These are phyloP conservation scores for Cryptosporidium parvum DNA, from an alignment of 169 alveolate genomes.

Conservation along the genomic window DNA sequence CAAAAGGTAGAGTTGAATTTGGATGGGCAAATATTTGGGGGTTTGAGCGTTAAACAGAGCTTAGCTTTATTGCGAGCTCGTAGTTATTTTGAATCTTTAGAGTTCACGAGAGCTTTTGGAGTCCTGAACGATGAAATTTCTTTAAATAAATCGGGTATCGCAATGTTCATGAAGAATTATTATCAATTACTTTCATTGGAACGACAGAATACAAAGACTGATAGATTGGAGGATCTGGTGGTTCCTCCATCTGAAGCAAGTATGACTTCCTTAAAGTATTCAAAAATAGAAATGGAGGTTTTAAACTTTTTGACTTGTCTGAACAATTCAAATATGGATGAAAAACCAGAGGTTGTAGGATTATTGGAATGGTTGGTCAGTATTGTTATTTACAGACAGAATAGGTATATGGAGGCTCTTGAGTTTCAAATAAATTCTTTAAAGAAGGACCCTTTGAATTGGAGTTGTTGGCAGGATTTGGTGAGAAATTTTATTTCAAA, in stretches of 20 bases:
- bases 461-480: conserved; percentile 75
- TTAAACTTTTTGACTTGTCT: conserved; percentile 12
- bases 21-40: background rate
- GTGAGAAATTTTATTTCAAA: conserved; percentile 29
- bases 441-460: conserved; percentile 54
- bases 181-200: conserved; percentile 52
- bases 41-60: conserved; percentile 16
- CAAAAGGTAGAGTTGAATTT: background rate
- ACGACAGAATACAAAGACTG: conserved; percentile 13
- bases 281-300: conserved; percentile 35
- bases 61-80: conserved; percentile 28
- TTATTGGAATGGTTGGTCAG: conserved; percentile 59
- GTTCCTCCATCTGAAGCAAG: conserved; percentile 51
- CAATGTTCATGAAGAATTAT: conserved; percentile 49
- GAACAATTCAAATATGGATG: background rate
- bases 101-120: conserved; percentile 39
- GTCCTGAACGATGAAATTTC: conserved; percentile 7
- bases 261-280: conserved; percentile 6
- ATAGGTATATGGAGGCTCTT: conserved; percentile 62
- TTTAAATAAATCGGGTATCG: background rate
- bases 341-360: conserved; percentile 11
- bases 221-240: conserved; percentile 32
- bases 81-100: conserved; percentile 48
- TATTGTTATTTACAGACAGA: conserved; percentile 36
- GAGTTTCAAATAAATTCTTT: conserved; percentile 45